Conservation (phyloP, 306 rosid species). For the Cicer pinnatifidum region DNA sequence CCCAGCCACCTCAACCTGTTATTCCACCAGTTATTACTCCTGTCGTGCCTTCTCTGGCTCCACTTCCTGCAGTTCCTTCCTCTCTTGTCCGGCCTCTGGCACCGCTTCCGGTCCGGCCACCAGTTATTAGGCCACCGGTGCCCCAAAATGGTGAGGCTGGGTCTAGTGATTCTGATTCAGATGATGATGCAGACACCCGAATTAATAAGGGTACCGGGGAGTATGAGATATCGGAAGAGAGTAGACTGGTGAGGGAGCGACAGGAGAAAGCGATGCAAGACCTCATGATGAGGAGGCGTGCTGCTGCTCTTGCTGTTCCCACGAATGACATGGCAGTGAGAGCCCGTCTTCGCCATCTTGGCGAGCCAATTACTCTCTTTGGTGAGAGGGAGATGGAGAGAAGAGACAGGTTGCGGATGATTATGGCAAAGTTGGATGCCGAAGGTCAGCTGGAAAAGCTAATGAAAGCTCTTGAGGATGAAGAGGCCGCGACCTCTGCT, state of each 20-base stretch:
- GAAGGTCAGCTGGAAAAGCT: constrained; percentile 87
- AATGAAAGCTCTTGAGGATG: constrained; percentile 86
- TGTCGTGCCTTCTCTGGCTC: constrained; percentile 68
- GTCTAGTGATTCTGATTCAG: constrained; percentile 71
- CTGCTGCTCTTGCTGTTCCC: constrained; percentile 88
- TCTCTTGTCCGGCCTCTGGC: constrained; percentile 63
- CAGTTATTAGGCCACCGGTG: constrained; percentile 54
- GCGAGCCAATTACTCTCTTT: constrained; percentile 85
- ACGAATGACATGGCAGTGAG: constrained; percentile 93
- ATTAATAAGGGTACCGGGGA: constrained; percentile 58
- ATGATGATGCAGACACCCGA: constrained; percentile 51
- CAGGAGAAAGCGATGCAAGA: constrained; percentile 87
- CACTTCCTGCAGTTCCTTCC: constrained; percentile 59
- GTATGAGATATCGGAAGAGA: constrained; percentile 89
- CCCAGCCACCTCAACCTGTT: constrained; percentile 51
- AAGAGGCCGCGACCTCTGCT: constrained; percentile 76
- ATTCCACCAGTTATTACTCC: constrained; percentile 49
- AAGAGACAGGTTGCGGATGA: constrained; percentile 79
- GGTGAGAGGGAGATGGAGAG: constrained; percentile 99
- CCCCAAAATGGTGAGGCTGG: constrained; percentile 68
- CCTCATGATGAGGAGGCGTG: constrained; percentile 83
- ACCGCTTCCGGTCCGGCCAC: constrained; percentile 66
- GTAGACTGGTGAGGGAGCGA: constrained; percentile 70
- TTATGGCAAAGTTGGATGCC: constrained; percentile 77
- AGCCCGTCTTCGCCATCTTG: constrained; percentile 85